These are phyloP conservation scores for Saccharomycopsis javanensis DNA, from an alignment of 805 yeast species.

Conservation along the genomic window DNA sequence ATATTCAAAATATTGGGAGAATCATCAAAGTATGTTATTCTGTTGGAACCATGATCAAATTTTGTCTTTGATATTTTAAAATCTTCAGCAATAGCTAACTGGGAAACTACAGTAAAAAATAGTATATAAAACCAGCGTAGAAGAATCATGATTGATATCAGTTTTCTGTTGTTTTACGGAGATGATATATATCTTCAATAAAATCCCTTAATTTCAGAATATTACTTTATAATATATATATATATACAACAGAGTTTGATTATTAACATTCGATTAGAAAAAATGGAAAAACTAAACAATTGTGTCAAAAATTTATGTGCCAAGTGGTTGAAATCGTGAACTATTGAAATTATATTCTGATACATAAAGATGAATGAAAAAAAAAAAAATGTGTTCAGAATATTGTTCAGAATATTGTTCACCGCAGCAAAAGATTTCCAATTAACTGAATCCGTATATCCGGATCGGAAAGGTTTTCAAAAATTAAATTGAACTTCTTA, in stretches of 20 bases:
- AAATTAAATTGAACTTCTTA: too few relatives aligned
- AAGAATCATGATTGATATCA: background rate
- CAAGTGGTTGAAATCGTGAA: background rate
- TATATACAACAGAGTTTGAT: background rate
- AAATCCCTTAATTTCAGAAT: background rate
- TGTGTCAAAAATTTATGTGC: background rate
- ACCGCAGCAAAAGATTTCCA: background rate
- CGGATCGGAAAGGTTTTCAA: background rate
- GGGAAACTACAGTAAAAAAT: background rate
- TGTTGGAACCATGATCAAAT: conserved; percentile 9
- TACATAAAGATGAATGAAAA: background rate
- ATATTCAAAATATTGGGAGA: conserved; percentile 35
- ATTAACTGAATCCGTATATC: background rate
- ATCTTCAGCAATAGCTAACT: background rate
- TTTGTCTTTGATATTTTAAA: background rate
- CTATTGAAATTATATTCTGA: background rate
- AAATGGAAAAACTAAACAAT: background rate
- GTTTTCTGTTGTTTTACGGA: background rate
- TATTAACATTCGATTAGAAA: background rate
- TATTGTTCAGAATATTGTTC: background rate
- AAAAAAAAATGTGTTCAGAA: background rate
- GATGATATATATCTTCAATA: background rate
- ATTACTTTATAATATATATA: background rate
- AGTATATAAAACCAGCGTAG: background rate
- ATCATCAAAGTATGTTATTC: conserved; percentile 37